Evolutionary conservation across 1,139 yeast species (phyloP).

Genomic region (Pneumocystis oryctolagi): DNA sequence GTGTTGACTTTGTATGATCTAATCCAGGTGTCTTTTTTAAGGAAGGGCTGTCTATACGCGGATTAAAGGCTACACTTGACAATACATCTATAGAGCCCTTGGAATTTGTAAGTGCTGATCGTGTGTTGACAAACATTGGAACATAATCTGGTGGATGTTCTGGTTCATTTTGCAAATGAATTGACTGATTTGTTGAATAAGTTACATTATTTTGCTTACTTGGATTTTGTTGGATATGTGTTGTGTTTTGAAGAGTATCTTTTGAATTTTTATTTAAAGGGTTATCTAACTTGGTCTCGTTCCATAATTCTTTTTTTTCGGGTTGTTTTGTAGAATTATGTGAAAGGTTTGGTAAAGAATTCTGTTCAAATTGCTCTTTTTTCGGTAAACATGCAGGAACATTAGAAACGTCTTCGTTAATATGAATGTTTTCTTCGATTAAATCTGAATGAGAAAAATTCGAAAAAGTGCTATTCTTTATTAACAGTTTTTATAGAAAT

Average conservation of each 20-base stretch:
- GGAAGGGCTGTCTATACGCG: not conserved
- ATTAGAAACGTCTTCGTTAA: not conserved
- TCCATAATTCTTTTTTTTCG: not conserved
- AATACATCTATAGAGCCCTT: not conserved
- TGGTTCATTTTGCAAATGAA: not conserved
- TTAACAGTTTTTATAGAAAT: not conserved
- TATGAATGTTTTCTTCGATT: not conserved
- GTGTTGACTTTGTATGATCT: constrained; percentile 1
- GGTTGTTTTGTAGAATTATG: not conserved
- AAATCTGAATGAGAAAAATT: not conserved
- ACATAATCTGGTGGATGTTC: constrained; percentile 1
- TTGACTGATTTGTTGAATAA: not conserved
- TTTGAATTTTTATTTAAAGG: not conserved
- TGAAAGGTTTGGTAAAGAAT: not conserved
- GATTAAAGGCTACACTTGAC: not conserved
- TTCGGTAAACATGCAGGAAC: not conserved
- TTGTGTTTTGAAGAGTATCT: not conserved
- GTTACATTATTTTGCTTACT: not conserved
- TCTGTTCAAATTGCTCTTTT: not conserved
- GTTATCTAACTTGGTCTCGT: not conserved
- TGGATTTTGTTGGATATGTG: not conserved
- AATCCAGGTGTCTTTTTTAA: not conserved
- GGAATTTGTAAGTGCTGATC: not conserved
- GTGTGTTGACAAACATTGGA: constrained; percentile 1
- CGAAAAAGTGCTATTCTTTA: not conserved